These are phyloP conservation scores for Ziziphus jujuba DNA, from an alignment of 306 rosid genomes.

Conservation along the genomic window DNA sequence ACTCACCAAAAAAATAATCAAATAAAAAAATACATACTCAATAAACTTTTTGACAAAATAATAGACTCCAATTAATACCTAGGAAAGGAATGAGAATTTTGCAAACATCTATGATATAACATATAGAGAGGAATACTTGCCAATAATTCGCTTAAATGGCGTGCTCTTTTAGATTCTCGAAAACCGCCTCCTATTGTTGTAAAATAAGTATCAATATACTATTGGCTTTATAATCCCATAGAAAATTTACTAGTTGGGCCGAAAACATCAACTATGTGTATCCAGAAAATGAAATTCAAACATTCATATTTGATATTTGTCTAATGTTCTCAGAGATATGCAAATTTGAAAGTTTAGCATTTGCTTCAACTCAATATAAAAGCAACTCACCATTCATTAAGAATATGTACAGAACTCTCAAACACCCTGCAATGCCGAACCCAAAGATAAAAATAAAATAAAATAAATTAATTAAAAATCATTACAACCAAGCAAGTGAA, in stretches of 20 bases:
- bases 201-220: too few relatives aligned
- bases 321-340: not conserved
- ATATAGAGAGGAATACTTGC: conserved; percentile 53
- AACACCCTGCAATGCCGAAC: conserved; percentile 58
- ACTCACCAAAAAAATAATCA: too few relatives aligned
- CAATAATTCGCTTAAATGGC: conserved; percentile 63
- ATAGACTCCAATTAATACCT: too few relatives aligned
- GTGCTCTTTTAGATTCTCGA: conserved; percentile 86
- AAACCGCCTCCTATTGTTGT: conserved; percentile 70
- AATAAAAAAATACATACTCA: too few relatives aligned
- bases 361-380: not conserved
- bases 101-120: not conserved
- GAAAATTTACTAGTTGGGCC: not conserved
- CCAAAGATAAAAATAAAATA: too few relatives aligned
- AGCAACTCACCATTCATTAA: conserved; percentile 73
- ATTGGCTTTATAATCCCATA: too few relatives aligned
- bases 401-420: conserved; percentile 68
- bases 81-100: too few relatives aligned
- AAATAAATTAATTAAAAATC: too few relatives aligned
- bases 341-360: not conserved
- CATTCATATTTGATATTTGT: not conserved
- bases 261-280: not conserved
- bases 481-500: too few relatives aligned
- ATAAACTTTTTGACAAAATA: too few relatives aligned
- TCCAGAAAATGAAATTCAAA: not conserved